These are phyloP conservation scores for Aspergillus chevalieri DNA, from an alignment of 2,329 filamentous ascomycete genomes.

Conservation along the genomic window DNA sequence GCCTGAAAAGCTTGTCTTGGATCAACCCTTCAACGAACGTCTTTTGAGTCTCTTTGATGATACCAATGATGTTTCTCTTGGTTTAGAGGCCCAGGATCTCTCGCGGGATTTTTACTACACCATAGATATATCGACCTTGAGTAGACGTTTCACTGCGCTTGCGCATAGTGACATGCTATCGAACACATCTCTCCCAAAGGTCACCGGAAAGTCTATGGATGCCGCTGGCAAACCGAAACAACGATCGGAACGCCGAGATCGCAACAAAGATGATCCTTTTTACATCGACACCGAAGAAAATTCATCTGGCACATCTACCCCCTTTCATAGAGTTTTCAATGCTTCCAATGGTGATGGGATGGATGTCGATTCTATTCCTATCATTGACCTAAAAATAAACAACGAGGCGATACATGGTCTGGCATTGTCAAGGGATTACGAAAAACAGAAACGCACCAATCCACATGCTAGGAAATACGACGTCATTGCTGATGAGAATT, in stretches of 20 bases:
- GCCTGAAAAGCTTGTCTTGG: slow-evolving; percentile 69
- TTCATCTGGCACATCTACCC: slow-evolving; percentile 61
- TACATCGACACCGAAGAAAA: slow-evolving; percentile 64
- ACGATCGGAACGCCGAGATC: slow-evolving; percentile 69
- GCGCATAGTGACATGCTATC: slow-evolving; percentile 15
- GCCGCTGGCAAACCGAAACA: slow-evolving; percentile 67
- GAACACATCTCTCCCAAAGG: slow-evolving; percentile 33
- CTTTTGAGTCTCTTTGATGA: slow-evolving; percentile 59
- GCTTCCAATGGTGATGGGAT: slow-evolving; percentile 69
- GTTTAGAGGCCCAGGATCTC: slow-evolving; percentile 41
- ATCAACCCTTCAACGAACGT: slow-evolving; percentile 73
- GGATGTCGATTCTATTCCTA: slow-evolving; percentile 90
- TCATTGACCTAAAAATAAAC: slow-evolving; percentile 82
- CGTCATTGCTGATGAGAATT: slow-evolving; percentile 67
- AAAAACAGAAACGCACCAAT: slow-evolving; percentile 26
- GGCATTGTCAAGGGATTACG: slow-evolving; percentile 12
- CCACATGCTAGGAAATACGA: slow-evolving; percentile 55
- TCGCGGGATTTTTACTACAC: slow-evolving; percentile 36
- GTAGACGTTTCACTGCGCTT: slow-evolving; percentile 16
- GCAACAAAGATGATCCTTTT: slow-evolving; percentile 89
- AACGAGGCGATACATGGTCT: slow-evolving; percentile 33
- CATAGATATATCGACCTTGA: slow-evolving; percentile 17
- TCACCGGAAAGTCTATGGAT: slow-evolving; percentile 52
- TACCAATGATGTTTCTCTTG: slow-evolving; percentile 48
- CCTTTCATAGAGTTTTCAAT: slow-evolving; percentile 69